Evolutionary conservation across 768 basidiomycete species (phyloP).

Genomic region (Stropharia rugosoannulata): DNA sequence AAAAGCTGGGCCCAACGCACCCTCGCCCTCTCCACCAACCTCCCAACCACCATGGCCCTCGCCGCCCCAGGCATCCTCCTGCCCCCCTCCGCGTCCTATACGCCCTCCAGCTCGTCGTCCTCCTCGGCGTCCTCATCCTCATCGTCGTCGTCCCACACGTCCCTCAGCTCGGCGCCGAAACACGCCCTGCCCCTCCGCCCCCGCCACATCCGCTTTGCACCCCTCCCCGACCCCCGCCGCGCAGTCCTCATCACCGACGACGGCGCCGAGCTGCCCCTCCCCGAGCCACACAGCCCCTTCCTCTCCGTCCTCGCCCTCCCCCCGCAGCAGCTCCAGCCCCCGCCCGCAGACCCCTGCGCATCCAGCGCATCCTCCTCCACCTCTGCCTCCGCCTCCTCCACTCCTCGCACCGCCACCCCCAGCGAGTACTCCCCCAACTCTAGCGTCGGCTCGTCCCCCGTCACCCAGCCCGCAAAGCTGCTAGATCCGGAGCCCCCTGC

Average conservation of each 20-base stretch:
- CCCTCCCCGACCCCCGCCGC: constrained; percentile 75
- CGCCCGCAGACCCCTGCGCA: background rate
- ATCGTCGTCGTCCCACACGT: constrained; percentile 12
- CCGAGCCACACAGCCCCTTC: constrained; percentile 21
- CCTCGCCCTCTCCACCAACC: background rate
- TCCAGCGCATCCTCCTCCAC: constrained; percentile 20
- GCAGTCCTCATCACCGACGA: constrained; percentile 42
- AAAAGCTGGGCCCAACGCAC: background rate
- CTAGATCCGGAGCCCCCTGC: constrained; percentile 1
- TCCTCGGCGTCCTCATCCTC: constrained; percentile 12
- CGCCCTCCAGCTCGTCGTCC: constrained; percentile 4
- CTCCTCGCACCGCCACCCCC: constrained; percentile 21
- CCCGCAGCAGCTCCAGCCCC: background rate
- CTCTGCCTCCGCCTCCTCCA: constrained; percentile 16
- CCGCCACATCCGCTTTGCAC: constrained; percentile 74
- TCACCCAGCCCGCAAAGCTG: constrained; percentile 12
- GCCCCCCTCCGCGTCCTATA: background rate
- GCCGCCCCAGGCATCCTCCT: constrained; percentile 8
- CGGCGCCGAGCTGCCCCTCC: constrained; percentile 38
- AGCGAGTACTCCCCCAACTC: constrained; percentile 24
- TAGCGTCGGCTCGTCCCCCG: constrained; percentile 24
- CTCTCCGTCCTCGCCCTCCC: constrained; percentile 17
- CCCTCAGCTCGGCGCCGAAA: constrained; percentile 6
- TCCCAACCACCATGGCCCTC: constrained; percentile 10
- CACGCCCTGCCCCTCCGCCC: constrained; percentile 1